A percentile compares a stretch with the other conserved stretches of the same genome.
phyloP scores from a whole-genome alignment of 805 yeast genomes.

The Cyberlindnera subsufficiens region DNA sequence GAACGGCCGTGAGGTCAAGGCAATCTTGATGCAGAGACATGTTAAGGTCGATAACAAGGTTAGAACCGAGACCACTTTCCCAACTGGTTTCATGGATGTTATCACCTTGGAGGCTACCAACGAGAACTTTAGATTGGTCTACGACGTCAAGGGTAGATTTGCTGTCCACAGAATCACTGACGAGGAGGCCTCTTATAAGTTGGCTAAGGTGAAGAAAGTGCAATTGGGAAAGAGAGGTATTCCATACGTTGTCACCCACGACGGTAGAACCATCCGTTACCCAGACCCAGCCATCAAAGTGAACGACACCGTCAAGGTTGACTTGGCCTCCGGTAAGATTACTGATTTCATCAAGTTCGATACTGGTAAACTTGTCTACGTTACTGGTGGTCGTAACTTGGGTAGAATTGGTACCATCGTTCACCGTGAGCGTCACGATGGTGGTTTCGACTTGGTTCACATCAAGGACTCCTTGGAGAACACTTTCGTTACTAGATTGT shows the following conservation, averaged over 20 bases:
- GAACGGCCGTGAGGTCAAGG: slow-evolving; percentile 98
- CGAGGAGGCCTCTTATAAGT: slow-evolving; percentile 97
- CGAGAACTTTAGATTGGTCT: slow-evolving; percentile 98
- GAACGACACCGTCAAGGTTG: slow-evolving; percentile 97
- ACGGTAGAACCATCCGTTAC: slow-evolving; percentile 99
- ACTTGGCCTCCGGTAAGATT: slow-evolving; percentile 93
- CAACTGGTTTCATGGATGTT: slow-evolving; percentile 99
- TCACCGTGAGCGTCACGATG: slow-evolving; percentile 97
- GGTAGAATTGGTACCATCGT: slow-evolving; percentile 95
- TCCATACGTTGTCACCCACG: slow-evolving; percentile 99
- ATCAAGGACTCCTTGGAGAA: slow-evolving; percentile 92
- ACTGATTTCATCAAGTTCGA: slow-evolving; percentile 86
- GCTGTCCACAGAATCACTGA: slow-evolving; percentile 99
- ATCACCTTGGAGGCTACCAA: slow-evolving; percentile 95
- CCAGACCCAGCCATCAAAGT: slow-evolving; percentile 97
- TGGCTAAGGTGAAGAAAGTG: slow-evolving; percentile 96
- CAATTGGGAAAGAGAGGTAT: slow-evolving; percentile 98
- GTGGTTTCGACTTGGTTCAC: slow-evolving; percentile 97
- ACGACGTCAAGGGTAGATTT: slow-evolving; percentile 98
- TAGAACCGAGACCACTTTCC: slow-evolving; percentile 98
- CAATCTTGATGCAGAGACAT: slow-evolving; percentile 96
- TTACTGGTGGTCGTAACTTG: slow-evolving; percentile 98
- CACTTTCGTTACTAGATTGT: slow-evolving; percentile 91
- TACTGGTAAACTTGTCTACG: slow-evolving; percentile 87
- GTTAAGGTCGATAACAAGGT: slow-evolving; percentile 99